Evolutionary conservation across 805 yeast species (phyloP).

Genomic region (Starmerella cellae): DNA sequence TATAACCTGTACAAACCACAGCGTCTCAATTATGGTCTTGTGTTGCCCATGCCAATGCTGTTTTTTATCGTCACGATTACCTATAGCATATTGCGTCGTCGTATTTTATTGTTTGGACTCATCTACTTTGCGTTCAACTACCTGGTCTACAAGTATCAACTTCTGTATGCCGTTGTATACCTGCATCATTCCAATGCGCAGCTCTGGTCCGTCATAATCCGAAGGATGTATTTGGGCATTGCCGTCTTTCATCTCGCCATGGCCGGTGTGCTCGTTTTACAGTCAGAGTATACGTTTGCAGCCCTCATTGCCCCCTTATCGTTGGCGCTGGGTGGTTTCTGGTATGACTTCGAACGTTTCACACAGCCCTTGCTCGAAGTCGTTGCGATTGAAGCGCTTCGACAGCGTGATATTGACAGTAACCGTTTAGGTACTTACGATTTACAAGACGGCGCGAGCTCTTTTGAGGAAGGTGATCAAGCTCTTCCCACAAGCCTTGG

Average conservation of each 20-base stretch:
- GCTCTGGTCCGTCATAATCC: conserved; percentile 83
- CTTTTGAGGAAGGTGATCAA: conserved; percentile 2
- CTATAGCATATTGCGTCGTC: conserved; percentile 80
- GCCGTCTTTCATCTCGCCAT: conserved; percentile 78
- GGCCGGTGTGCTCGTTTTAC: conserved; percentile 79
- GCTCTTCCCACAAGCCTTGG: conserved; percentile 3
- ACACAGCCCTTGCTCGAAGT: conserved; percentile 70
- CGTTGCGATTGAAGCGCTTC: conserved; percentile 68
- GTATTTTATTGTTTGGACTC: conserved; percentile 71
- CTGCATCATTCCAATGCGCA: conserved; percentile 95
- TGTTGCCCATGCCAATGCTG: conserved; percentile 81
- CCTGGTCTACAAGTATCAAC: conserved; percentile 80
- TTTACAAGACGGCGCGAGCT: conserved; percentile 2
- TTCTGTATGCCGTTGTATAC: conserved; percentile 81
- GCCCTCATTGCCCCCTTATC: conserved; percentile 66
- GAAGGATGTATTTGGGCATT: conserved; percentile 70
- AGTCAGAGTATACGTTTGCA: conserved; percentile 66
- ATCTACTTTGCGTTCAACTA: conserved; percentile 75
- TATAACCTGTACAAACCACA: conserved; percentile 72
- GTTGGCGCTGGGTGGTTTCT: conserved; percentile 44
- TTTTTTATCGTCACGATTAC: conserved; percentile 73
- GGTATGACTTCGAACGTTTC: conserved; percentile 71
- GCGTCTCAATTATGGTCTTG: conserved; percentile 79
- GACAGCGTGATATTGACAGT: conserved; percentile 11
- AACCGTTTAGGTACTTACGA: conserved; percentile 9